Evolutionary conservation across 2,329 filamentous ascomycete species (phyloP), one percentile per base, ranked within the genome.

Genomic region (Ceratocystis albifundus): DNA sequence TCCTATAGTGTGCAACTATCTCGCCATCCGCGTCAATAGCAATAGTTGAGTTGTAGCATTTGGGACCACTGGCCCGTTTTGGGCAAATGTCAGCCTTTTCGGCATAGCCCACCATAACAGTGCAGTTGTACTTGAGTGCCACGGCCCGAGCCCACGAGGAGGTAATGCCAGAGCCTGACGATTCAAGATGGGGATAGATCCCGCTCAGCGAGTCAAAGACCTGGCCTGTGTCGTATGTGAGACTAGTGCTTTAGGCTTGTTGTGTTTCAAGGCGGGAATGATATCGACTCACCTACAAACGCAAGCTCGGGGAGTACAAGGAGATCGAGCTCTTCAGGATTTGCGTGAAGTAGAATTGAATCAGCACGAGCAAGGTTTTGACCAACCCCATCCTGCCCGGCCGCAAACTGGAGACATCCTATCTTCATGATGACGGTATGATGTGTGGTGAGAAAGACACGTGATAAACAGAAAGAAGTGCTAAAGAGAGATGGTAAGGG

Each of bases 341-440:
- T 74, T 3, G 80, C 77, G 64, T 74, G 77, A 62, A 75, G 77
- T 15, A 90, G 77, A 48, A 89, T 77, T 0, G 77, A 74, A 32
- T 89, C 84, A 67, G 88, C 88, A 15, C 80, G 80, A 69, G 81
- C 82, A 53, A 92, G 78, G 70, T 93, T 93, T 68, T 87, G 82
- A 71, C 88, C 76, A 28, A 89, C 76, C 64, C 88, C 82, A 59
- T 86, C 88, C 57, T 92, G 80, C 71, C 85, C 80, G 6, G 88
- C 87, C 53, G 84, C 82, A 69, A 91, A 90, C 73, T 93, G 87
- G 7, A 90, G 76, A 67, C 85, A 88, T 0, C 79, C 88, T 36
- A 89, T 83, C 71, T 81, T 84, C 86, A 88, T 88, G 15, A 10
- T 55, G 50, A 55, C 30, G 15, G 15, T 55, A 8, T 30, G 17